phyloP scores from a whole-genome alignment of 169 alveolate genomes.

The Eimeria falciformis region DNA sequence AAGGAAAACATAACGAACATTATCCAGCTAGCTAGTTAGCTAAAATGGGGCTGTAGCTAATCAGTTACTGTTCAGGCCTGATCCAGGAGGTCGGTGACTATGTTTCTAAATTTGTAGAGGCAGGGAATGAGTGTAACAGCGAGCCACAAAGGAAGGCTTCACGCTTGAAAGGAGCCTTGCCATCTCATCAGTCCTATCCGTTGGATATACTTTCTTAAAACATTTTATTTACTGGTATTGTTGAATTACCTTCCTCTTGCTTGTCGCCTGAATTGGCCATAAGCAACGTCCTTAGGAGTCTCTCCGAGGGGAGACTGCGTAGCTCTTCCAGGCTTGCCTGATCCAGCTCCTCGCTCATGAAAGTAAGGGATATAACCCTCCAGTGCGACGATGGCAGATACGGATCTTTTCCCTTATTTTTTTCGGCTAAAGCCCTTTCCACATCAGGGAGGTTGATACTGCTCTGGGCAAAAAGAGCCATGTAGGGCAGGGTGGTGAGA shows the following conservation, averaged over 20 bases:
- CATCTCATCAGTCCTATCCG: too few species aligned
- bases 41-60: not conserved
- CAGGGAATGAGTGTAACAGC: too few species aligned
- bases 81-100: too few species aligned
- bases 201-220: too few species aligned
- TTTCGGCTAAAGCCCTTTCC: constrained; percentile 61
- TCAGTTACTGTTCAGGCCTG: too few species aligned
- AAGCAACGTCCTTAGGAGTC: constrained; percentile 84
- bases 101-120: too few species aligned
- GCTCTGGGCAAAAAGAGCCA: constrained; percentile 75
- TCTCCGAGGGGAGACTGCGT: constrained; percentile 87
- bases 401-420: constrained; percentile 58
- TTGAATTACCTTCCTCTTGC: constrained; percentile 21
- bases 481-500: constrained; percentile 66
- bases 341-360: constrained; percentile 89
- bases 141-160: too few species aligned
- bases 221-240: too few species aligned
- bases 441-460: constrained; percentile 74
- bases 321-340: constrained; percentile 84
- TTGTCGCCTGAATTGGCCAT: constrained; percentile 78
- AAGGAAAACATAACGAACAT: not conserved
- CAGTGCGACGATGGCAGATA: constrained; percentile 79
- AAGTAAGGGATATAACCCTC: constrained; percentile 89
- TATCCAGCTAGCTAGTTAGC: not conserved
- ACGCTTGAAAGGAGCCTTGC: too few species aligned